phyloP scores from a whole-genome alignment of 1,284 basidiomycete species.

The Agroathelia rolfsii region DNA sequence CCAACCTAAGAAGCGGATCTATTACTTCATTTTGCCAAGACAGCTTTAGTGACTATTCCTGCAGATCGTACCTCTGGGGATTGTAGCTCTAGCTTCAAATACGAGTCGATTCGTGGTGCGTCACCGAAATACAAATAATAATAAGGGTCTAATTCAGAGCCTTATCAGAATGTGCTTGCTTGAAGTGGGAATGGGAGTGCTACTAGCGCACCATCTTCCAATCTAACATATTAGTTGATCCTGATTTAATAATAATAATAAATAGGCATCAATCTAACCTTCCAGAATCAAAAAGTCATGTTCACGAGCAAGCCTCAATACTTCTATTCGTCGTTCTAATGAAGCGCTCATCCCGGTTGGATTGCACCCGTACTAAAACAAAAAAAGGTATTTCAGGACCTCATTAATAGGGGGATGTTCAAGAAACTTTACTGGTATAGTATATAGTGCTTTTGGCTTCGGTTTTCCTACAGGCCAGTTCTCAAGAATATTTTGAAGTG shows the following conservation, averaged over 20 bases:
- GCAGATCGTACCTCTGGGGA: too few species aligned
- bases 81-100: conserved; percentile 68
- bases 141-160: conserved; percentile 50
- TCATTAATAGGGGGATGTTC: conserved; percentile 10
- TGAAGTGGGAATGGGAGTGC: too few species aligned
- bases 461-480: conserved; percentile 67
- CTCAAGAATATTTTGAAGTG: conserved; percentile 59
- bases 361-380: conserved; percentile 66
- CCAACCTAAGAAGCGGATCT: conserved; percentile 58
- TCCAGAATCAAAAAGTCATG: conserved; percentile 82
- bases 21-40: too few species aligned
- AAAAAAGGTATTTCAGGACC: conserved; percentile 5
- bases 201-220: too few species aligned
- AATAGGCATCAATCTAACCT: conserved; percentile 32
- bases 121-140: conserved; percentile 65
- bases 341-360: conserved; percentile 76
- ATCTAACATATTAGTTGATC: background rate
- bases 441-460: conserved; percentile 80
- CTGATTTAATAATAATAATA: conserved; percentile 1
- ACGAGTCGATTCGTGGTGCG: conserved; percentile 57
- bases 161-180: background rate
- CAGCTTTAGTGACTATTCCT: too few species aligned
- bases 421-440: conserved; percentile 50
- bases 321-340: conserved; percentile 64
- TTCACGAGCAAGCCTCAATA: conserved; percentile 66